Evolutionary conservation across 106 monocot genomes (phyloP), one percentile per base, ranked within the genome.

Genomic region (Gastrodia elata): DNA sequence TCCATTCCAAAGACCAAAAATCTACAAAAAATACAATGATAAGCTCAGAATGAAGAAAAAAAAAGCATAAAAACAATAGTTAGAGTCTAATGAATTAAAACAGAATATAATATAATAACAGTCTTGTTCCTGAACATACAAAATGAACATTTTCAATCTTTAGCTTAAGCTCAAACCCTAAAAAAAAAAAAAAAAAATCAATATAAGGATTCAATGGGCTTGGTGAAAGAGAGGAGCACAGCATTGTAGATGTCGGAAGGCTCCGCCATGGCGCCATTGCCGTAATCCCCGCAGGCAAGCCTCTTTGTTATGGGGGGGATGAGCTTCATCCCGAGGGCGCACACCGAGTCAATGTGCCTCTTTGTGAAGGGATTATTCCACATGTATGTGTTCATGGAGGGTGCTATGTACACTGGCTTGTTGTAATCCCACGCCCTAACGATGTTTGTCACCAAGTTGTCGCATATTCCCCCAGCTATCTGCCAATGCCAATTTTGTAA

Each of bases 191-290:
- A n/a, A n/a, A n/a, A n/a, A n/a, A n/a, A n/a, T n/a, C n/a, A n/a
- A n/a, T n/a, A n/a, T n/a, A n/a, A n/a, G n/a, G n/a, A n/a, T n/a
- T n/a, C n/a, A n/a, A n/a, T n/a, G n/a, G n/a, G n/a, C n/a, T 40
- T 39, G 3, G 25, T 9, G 0, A 79, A 71, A n/a, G 80, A 71
- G 32, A 93, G 84, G 68, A 82, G 79, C 41, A 98, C 85, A 18
- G 84, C 75, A 20, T 68, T 68, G 42, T 80, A 79, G 34, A 98
- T 93, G 4, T 36, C 72, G 36, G 88, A 85, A 57, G 93, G 93
- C 65, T 98, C 97, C 64, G 97, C 97, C 97, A 98, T 93, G n/a
- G 97, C 97, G 13, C 97, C 97, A 55, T 86, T 93, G 26, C 97
- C 97, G 77, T 86, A 87, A 73, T 98, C 97, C 10, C 97, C 97